These are phyloP conservation scores for Chrysophaeum taylorii DNA, from an alignment of 352 stramenopile genomes.

Conservation along the genomic window DNA sequence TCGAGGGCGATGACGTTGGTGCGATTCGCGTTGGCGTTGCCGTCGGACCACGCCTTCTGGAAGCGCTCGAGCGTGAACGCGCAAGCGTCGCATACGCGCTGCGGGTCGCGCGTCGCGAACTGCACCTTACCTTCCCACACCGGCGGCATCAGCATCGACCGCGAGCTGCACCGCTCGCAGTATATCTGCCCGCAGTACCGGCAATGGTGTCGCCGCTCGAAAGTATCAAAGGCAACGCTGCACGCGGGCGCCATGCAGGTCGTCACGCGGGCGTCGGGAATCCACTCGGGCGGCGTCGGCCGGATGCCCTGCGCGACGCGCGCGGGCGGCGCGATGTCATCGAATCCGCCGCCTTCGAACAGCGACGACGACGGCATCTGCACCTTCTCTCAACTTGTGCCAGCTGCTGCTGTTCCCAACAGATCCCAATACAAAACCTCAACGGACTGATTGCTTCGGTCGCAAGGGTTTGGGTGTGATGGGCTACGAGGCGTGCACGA, in stretches of 20 bases:
- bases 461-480: too few species aligned
- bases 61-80: conserved; percentile 23
- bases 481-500: not conserved
- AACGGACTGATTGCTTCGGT: too few species aligned
- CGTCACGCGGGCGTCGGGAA: not conserved
- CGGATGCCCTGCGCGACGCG: not conserved
- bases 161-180: conserved; percentile 65
- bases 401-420: too few species aligned
- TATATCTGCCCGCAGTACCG: conserved; percentile 72
- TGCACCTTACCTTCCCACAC: not conserved
- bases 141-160: conserved; percentile 1
- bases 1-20: not conserved
- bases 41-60: conserved; percentile 31
- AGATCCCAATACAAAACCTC: too few species aligned
- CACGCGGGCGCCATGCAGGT: not conserved
- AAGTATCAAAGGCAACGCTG: not conserved
- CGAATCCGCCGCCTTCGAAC: conserved; percentile 3
- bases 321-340: not conserved
- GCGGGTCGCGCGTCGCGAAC: conserved; percentile 23
- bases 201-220: conserved; percentile 53
- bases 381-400: too few species aligned
- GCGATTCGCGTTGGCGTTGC: conserved; percentile 19
- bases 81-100: conserved; percentile 32
- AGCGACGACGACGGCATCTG: too few species aligned
- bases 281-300: not conserved